Conservation (phyloP, 305 asterid species). For the Plantago lanceolata region DNA sequence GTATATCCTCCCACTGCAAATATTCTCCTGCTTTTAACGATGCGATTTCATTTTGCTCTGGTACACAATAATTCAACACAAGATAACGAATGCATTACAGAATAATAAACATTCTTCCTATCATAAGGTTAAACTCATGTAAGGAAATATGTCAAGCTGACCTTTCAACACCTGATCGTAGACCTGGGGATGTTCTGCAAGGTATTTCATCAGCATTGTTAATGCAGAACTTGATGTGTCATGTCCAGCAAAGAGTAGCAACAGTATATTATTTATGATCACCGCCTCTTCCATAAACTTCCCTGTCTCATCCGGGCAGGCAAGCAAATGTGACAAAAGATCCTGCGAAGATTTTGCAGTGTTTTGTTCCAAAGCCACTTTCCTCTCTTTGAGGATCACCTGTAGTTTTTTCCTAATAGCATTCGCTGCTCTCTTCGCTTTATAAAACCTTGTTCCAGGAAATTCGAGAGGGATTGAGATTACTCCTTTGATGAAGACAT, state of each 20-base stretch:
- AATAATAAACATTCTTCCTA: background rate
- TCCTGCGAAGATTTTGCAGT: slow-evolving; percentile 25
- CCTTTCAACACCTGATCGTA: slow-evolving; percentile 33
- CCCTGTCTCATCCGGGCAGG: slow-evolving; percentile 28
- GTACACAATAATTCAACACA: background rate
- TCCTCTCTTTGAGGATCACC: slow-evolving; percentile 28
- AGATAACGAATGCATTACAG: background rate
- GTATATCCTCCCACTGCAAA: slow-evolving; percentile 43
- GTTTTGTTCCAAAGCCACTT: slow-evolving; percentile 16
- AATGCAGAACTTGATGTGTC: slow-evolving; percentile 28
- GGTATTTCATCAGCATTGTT: slow-evolving; percentile 29
- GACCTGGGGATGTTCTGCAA: slow-evolving; percentile 31
- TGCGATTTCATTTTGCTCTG: slow-evolving; percentile 48
- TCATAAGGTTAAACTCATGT: background rate
- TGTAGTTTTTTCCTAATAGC: slow-evolving; percentile 23
- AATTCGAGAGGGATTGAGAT: slow-evolving; percentile 30
- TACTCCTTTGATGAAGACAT: slow-evolving; percentile 26
- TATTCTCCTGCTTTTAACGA: slow-evolving; percentile 30
- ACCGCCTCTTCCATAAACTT: slow-evolving; percentile 30
- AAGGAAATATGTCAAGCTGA: background rate
- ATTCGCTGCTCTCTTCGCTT: slow-evolving; percentile 26
- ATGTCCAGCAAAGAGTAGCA: slow-evolving; percentile 34
- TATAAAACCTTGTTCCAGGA: slow-evolving; percentile 30
- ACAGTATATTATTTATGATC: slow-evolving; percentile 21
- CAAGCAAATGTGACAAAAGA: slow-evolving; percentile 36